Conservation (phyloP, 2,329 filamentous ascomycete genomes). For the Ambrosiella beaveri region DNA sequence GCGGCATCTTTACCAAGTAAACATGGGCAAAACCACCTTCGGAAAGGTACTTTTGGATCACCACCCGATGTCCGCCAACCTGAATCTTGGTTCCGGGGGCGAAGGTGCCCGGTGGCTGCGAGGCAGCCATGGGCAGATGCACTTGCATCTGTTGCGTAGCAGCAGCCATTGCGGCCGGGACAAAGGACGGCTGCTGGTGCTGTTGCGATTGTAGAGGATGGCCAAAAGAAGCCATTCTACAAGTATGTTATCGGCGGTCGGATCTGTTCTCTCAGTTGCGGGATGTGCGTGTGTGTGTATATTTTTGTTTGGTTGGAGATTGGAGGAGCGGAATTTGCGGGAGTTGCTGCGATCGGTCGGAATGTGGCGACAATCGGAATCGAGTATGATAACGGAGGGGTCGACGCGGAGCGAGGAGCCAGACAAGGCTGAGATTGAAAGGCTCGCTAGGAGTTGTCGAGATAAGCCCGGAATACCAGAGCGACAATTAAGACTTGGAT, state of each 20-base stretch:
- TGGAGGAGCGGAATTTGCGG: background rate
- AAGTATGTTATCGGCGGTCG: background rate
- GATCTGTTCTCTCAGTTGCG: too few species aligned
- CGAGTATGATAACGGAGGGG: background rate
- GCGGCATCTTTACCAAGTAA: conserved; percentile 78
- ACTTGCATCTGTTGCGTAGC: conserved; percentile 11
- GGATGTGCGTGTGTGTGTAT: too few species aligned
- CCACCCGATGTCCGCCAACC: conserved; percentile 77
- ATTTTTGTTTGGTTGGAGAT: background rate
- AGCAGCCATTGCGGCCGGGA: conserved; percentile 8
- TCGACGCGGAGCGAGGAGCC: background rate
- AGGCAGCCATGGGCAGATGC: conserved; percentile 21
- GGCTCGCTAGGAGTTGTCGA: background rate
- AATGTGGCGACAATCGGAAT: background rate
- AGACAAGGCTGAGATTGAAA: background rate
- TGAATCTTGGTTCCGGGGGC: conserved; percentile 89
- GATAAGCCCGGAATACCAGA: background rate
- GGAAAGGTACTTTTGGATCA: conserved; percentile 93
- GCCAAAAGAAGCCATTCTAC: background rate
- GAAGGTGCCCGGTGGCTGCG: conserved; percentile 68
- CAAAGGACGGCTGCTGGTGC: conserved; percentile 2
- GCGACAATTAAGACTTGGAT: background rate
- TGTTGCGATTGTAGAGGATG: conserved; percentile 1
- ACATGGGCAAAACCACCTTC: conserved; percentile 98
- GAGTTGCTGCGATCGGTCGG: background rate